Conservation (phyloP, 108 stramenopile species). For the Aureococcus anophagefferens region DNA sequence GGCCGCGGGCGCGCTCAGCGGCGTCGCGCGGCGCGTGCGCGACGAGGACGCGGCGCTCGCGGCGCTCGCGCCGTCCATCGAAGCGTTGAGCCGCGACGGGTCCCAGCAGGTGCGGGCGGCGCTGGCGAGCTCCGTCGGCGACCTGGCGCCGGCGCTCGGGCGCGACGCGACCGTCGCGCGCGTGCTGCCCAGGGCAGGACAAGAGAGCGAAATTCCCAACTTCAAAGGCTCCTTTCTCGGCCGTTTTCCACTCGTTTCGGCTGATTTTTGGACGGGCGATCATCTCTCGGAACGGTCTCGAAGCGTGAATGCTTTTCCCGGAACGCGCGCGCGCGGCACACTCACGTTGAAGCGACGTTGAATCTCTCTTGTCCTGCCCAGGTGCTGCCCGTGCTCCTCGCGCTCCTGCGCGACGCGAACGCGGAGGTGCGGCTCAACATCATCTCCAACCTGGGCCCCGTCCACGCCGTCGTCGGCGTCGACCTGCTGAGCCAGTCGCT, state of each 20-base stretch:
- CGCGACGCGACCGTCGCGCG: slow-evolving; percentile 70
- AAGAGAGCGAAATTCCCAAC: too few relatives aligned
- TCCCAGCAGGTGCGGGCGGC: slow-evolving; percentile 59
- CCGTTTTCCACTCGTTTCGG: too few relatives aligned
- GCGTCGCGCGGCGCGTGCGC: slow-evolving; percentile 40
- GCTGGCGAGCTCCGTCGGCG: slow-evolving; percentile 81
- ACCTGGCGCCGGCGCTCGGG: slow-evolving; percentile 77
- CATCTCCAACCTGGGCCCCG: slow-evolving; percentile 73
- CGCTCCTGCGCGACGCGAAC: slow-evolving; percentile 79
- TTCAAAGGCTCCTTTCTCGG: too few relatives aligned
- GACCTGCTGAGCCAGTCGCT: slow-evolving; percentile 82
- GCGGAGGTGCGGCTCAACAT: slow-evolving; percentile 91
- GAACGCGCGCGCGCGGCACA: too few relatives aligned
- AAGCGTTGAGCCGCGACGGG: slow-evolving; percentile 33
- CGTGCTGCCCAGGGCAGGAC: too few relatives aligned
- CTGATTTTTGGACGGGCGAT: too few relatives aligned
- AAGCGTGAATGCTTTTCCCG: too few relatives aligned
- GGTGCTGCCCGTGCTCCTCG: slow-evolving; percentile 86
- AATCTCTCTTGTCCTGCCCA: too few relatives aligned
- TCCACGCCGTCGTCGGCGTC: slow-evolving; percentile 88
- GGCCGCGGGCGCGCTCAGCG: slow-evolving; percentile 70
- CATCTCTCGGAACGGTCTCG: too few relatives aligned
- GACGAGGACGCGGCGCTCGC: slow-evolving; percentile 7
- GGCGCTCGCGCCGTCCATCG: slow-evolving; percentile 22
- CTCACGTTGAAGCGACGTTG: too few relatives aligned